Evolutionary conservation across 768 basidiomycete genomes (phyloP).

Genomic region (Leccinum ochraceum): DNA sequence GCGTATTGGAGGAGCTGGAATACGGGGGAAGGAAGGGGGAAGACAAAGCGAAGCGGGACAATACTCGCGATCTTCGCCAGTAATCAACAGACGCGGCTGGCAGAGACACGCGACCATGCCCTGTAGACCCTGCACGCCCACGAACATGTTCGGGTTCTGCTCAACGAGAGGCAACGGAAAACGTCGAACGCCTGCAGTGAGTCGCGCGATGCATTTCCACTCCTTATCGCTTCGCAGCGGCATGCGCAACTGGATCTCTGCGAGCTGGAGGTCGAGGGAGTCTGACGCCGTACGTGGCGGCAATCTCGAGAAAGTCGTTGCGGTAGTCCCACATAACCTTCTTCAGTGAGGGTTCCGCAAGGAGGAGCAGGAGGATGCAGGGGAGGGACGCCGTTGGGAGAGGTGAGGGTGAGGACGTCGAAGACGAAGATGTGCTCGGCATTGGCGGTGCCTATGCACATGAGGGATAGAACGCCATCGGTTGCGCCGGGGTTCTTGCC

Average conservation of each 20-base stretch:
- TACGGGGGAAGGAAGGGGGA: not conserved
- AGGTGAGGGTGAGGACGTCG: conserved; percentile 35
- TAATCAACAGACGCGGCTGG: conserved; percentile 20
- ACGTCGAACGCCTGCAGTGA: conserved; percentile 25
- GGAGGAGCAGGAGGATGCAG: conserved; percentile 27
- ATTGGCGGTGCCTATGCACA: conserved; percentile 36
- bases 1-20: conserved; percentile 41
- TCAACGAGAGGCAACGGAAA: conserved; percentile 27
- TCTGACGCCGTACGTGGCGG: conserved; percentile 25
- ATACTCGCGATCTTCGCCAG: conserved; percentile 36
- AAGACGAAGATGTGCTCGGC: conserved; percentile 38
- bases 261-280: conserved; percentile 44
- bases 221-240: conserved; percentile 27
- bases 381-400: conserved; percentile 16
- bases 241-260: conserved; percentile 36
- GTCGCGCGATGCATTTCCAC: conserved; percentile 26
- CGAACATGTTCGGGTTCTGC: conserved; percentile 26
- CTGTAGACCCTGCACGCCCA: conserved; percentile 24
- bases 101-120: conserved; percentile 37
- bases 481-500: conserved; percentile 34
- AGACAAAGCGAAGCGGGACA: not conserved
- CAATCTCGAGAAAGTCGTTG: conserved; percentile 41
- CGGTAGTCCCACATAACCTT: conserved; percentile 47
- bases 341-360: conserved; percentile 27
- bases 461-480: conserved; percentile 36